Evolutionary conservation across 805 yeast species (phyloP).

Genomic region (Brettanomyces nanus): DNA sequence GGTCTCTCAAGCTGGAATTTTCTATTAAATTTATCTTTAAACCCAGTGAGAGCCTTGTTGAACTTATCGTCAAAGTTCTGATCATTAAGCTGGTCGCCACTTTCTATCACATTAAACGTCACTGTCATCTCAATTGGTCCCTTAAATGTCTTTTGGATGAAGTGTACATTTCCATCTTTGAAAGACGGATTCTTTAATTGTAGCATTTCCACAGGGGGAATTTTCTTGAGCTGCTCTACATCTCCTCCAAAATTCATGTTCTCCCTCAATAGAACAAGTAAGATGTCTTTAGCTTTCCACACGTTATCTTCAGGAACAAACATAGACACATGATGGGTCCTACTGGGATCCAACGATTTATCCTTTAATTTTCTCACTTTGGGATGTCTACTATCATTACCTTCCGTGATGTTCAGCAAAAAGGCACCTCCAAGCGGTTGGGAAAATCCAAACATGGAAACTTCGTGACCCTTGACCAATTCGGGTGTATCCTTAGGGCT

Average conservation of each 20-base stretch:
- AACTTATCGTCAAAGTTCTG: conserved; percentile 31
- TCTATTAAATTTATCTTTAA: conserved; percentile 45
- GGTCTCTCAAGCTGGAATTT: conserved; percentile 49
- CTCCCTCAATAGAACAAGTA: conserved; percentile 60
- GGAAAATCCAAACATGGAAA: conserved; percentile 43
- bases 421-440: conserved; percentile 60
- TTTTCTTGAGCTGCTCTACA: conserved; percentile 25
- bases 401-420: conserved; percentile 49
- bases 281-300: conserved; percentile 78
- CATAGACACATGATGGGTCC: conserved; percentile 59
- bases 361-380: conserved; percentile 20
- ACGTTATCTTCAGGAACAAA: conserved; percentile 60
- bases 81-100: conserved; percentile 31
- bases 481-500: conserved; percentile 18
- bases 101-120: conserved; percentile 40
- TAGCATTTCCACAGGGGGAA: conserved; percentile 44
- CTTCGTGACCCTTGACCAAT: conserved; percentile 25
- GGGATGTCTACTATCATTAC: conserved; percentile 38
- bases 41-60: conserved; percentile 24
- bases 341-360: conserved; percentile 46
- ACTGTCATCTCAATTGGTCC: conserved; percentile 75
- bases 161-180: conserved; percentile 71
- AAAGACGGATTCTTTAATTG: conserved; percentile 49
- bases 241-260: conserved; percentile 27
- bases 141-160: conserved; percentile 64